Percentiles rank a stretch among this genome's conserved stretches.
Evolutionary conservation across 2,329 filamentous ascomycete genomes (phyloP).

Genomic region (Periconia digitata): DNA sequence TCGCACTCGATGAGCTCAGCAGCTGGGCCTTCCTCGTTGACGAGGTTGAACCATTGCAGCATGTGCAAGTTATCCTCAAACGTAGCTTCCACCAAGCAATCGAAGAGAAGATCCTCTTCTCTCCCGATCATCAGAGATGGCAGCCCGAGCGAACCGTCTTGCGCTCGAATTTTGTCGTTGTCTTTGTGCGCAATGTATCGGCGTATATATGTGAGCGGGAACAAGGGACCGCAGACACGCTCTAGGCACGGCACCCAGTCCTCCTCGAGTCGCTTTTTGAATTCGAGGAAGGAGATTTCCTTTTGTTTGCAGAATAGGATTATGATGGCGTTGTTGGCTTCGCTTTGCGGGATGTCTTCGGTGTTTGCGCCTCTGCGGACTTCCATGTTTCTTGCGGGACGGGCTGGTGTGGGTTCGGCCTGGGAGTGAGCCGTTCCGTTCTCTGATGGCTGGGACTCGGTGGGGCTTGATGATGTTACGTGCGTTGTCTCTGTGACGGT

Average conservation of each 20-base stretch:
- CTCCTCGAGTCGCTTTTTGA: conserved; percentile 6
- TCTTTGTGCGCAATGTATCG: conserved; percentile 7
- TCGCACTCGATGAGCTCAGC: conserved; percentile 3
- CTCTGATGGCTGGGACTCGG: neutral
- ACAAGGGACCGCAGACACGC: conserved; percentile 6
- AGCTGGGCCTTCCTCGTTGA: conserved; percentile 6
- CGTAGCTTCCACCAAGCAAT: conserved; percentile 6
- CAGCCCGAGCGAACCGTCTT: conserved; percentile 3
- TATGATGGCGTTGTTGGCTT: conserved; percentile 1
- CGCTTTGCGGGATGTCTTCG: neutral
- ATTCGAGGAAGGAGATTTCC: conserved; percentile 2
- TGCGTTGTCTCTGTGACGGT: neutral
- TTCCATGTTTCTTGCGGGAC: neutral
- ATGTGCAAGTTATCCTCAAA: conserved; percentile 10
- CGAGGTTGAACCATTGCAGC: conserved; percentile 8
- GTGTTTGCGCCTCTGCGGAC: neutral
- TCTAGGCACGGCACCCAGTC: conserved; percentile 6
- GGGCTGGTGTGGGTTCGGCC: neutral
- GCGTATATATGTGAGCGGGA: conserved; percentile 7
- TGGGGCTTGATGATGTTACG: neutral
- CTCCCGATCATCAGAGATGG: conserved; percentile 4
- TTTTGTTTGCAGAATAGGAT: conserved; percentile 3
- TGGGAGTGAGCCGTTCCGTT: neutral
- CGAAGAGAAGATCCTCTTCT: conserved; percentile 6
- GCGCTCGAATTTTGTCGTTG: neutral